phyloP scores from a whole-genome alignment of 768 basidiomycete genomes.

The Cubamyces sp. region DNA sequence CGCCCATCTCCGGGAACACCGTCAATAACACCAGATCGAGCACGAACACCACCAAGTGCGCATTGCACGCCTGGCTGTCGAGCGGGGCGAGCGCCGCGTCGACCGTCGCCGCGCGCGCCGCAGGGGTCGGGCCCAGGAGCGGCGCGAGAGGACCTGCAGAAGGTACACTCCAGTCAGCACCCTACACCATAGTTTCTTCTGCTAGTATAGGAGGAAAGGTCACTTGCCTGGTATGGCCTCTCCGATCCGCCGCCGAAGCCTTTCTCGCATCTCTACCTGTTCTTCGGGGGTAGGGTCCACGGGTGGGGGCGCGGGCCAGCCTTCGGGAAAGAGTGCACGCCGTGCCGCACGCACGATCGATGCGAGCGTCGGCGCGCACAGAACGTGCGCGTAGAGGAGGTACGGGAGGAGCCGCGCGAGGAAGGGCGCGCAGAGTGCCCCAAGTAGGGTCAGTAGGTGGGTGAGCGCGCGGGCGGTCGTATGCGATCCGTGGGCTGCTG shows the following conservation, averaged over 20 bases:
- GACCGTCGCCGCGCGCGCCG: constrained; percentile 44
- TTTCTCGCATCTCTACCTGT: constrained; percentile 57
- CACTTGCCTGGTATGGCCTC: constrained; percentile 49
- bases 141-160: constrained; percentile 50
- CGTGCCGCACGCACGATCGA: constrained; percentile 59
- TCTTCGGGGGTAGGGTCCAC: constrained; percentile 80
- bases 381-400: constrained; percentile 58
- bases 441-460: constrained; percentile 31
- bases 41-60: constrained; percentile 73
- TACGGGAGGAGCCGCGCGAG: constrained; percentile 60
- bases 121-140: constrained; percentile 58
- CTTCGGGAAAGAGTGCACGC: constrained; percentile 82
- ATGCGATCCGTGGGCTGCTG: constrained; percentile 37
- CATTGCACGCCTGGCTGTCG: constrained; percentile 69
- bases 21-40: constrained; percentile 72
- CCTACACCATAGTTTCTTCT: not conserved
- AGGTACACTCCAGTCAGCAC: not conserved
- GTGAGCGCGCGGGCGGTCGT: constrained; percentile 29
- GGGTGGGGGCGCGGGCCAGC: constrained; percentile 78
- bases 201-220: not conserved
- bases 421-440: constrained; percentile 29
- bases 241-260: constrained; percentile 44
- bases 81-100: constrained; percentile 63
- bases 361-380: constrained; percentile 57
- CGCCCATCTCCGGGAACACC: constrained; percentile 80